These are phyloP conservation scores for Endothia cerciana DNA, from an alignment of 2,329 filamentous ascomycete species.

Conservation along the genomic window DNA sequence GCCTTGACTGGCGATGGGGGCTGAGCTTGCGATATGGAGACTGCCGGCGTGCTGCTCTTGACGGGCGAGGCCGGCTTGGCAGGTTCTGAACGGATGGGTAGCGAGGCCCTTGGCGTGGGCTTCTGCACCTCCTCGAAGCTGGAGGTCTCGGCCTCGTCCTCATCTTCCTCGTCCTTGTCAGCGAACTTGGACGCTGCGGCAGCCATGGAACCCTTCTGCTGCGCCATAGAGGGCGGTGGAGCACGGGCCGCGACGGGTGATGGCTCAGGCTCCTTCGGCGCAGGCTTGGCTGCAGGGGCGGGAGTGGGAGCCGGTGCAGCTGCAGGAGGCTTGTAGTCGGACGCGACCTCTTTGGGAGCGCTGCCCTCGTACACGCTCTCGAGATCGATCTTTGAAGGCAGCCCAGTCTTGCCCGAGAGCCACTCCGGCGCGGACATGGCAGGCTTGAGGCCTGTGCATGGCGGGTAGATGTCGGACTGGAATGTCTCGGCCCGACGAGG, in stretches of 20 bases:
- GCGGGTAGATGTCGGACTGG: conserved; percentile 96
- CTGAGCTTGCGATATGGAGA: conserved; percentile 34
- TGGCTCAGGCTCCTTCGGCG: conserved; percentile 58
- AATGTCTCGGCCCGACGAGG: conserved; percentile 91
- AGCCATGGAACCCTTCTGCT: conserved; percentile 86
- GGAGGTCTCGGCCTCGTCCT: conserved; percentile 66
- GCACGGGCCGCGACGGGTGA: conserved; percentile 52
- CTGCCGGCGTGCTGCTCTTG: too few species aligned
- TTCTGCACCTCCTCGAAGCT: conserved; percentile 87
- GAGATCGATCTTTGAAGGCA: conserved; percentile 91
- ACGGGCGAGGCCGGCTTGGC: conserved; percentile 50
- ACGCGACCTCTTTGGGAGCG: conserved; percentile 75
- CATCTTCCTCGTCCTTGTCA: conserved; percentile 65
- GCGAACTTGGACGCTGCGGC: conserved; percentile 85
- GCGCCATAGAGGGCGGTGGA: conserved; percentile 72
- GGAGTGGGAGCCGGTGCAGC: conserved; percentile 49
- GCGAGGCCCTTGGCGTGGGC: conserved; percentile 63
- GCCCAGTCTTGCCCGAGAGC: conserved; percentile 80
- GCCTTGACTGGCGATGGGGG: conserved; percentile 36
- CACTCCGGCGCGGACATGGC: conserved; percentile 82
- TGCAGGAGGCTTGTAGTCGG: conserved; percentile 66
- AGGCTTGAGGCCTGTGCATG: conserved; percentile 77
- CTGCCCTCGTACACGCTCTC: conserved; percentile 88
- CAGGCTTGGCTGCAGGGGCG: conserved; percentile 49
- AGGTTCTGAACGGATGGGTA: conserved; percentile 43